Percentiles rank a stretch among this genome's conserved stretches.
Evolutionary conservation across 805 yeast genomes (phyloP).

Genomic region (Scheffersomyces amazonensis): DNA sequence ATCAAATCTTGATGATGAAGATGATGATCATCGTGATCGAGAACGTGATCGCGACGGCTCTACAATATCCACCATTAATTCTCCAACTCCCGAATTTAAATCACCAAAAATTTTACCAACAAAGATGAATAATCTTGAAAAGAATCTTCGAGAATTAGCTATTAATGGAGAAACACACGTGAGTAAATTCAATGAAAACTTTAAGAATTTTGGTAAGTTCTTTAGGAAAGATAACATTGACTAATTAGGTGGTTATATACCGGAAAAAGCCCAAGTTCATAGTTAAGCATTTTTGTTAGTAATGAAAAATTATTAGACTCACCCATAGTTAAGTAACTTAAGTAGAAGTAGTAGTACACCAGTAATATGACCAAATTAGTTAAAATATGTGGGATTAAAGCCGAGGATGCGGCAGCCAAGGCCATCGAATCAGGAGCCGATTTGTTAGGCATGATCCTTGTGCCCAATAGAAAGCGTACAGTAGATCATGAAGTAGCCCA

Average conservation of each 20-base stretch:
- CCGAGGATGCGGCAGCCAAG: conserved; percentile 61
- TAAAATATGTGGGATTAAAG: conserved; percentile 82
- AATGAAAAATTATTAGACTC: too few relatives aligned
- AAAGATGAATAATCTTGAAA: conserved; percentile 44
- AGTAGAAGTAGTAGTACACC: too few relatives aligned
- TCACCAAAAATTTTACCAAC: conserved; percentile 24
- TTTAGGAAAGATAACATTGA: conserved; percentile 32
- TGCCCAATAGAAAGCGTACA: conserved; percentile 77
- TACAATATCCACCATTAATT: conserved; percentile 1
- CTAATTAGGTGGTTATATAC: neutral
- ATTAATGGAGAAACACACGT: conserved; percentile 57
- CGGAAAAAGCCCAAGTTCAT: too few relatives aligned
- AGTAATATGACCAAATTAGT: conserved; percentile 41
- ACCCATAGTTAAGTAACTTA: too few relatives aligned
- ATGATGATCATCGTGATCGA: neutral
- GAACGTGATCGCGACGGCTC: too few relatives aligned
- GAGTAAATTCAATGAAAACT: conserved; percentile 63
- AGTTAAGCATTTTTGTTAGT: too few relatives aligned
- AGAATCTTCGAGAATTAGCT: conserved; percentile 46
- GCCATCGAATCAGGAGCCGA: conserved; percentile 76
- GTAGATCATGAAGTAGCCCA: conserved; percentile 36
- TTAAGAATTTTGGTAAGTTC: conserved; percentile 59
- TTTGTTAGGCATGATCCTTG: conserved; percentile 80
- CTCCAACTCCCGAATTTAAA: conserved; percentile 14
- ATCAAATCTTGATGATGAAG: conserved; percentile 28